These are phyloP conservation scores for Trametes cingulata DNA, from an alignment of 768 basidiomycete genomes.

Conservation along the genomic window DNA sequence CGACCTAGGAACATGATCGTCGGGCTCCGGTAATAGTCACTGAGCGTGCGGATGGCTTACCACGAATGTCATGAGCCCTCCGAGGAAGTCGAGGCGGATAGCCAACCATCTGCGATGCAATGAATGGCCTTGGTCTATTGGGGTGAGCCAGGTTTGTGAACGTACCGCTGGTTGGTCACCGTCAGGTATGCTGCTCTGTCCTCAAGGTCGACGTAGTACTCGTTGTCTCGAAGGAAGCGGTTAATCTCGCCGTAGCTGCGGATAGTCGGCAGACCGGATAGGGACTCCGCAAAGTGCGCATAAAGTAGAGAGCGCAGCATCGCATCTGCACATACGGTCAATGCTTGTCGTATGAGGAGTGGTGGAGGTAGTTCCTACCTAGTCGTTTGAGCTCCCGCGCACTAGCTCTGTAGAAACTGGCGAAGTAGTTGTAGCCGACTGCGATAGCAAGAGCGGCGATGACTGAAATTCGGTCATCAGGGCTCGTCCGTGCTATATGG, in stretches of 20 bases:
- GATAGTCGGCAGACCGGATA: constrained; percentile 70
- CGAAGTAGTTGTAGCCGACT: constrained; percentile 65
- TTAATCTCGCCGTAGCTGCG: constrained; percentile 68
- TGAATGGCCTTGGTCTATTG: not conserved
- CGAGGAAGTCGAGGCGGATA: constrained; percentile 69
- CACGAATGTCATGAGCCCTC: constrained; percentile 56
- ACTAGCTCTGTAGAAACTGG: constrained; percentile 67
- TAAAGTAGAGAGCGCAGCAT: constrained; percentile 76
- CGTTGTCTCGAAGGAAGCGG: constrained; percentile 66
- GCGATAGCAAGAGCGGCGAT: constrained; percentile 54
- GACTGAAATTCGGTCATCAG: constrained; percentile 35
- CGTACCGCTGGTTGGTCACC: constrained; percentile 63
- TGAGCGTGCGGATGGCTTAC: constrained; percentile 34
- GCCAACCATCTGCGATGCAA: constrained; percentile 58
- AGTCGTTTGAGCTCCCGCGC: constrained; percentile 71
- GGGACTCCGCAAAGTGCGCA: constrained; percentile 75
- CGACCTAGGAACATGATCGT: constrained; percentile 46
- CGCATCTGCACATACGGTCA: constrained; percentile 44
- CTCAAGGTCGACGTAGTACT: constrained; percentile 70
- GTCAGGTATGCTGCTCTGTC: constrained; percentile 69
- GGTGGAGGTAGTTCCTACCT: constrained; percentile 26
- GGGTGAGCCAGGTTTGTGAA: not conserved
- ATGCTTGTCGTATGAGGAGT: not conserved
- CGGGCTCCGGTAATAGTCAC: constrained; percentile 1
- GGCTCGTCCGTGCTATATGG: not conserved